Evolutionary conservation across 805 yeast species (phyloP), one percentile per base, ranked within the genome.

Genomic region (Blastobotrys peoriensis): DNA sequence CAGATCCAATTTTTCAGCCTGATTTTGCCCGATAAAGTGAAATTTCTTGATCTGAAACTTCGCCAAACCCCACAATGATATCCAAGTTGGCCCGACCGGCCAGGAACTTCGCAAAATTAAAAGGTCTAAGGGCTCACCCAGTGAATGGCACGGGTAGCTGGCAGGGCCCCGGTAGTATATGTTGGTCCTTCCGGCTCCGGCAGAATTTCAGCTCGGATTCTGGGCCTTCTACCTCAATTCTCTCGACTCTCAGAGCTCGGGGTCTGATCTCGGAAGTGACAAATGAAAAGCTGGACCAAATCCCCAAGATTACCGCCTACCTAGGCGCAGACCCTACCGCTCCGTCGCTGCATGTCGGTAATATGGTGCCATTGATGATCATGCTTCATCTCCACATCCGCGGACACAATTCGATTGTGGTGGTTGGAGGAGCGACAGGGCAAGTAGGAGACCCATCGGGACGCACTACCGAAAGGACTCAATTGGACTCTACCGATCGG

Each of bases 291-390:
- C 40, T 49, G 10, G 46, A 47, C 19, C 10, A 28, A 4, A 38
- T 41, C n/a, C 39, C 47, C 3, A 72, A 69, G 51, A 55, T 84
- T 9, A 79, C 81, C 6, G 63, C 87, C 5, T 91, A 91, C 63
- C 83, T 95, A 62, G 98, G 98, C 8, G 97, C 96, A 0, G 98
- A 93, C 59, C 98, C 98, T 1, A 81, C 96, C 0, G 98, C 98
- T 1, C 69, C 60, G 39, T 88, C 97, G 0, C 68, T 93, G 13
- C 98, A 93, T 65, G 65, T 93, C 52, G 98, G 98, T 2, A 93
- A 93, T 56, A 66, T 93, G 42, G 68, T 93, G 25, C 98, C 98
- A 0, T 64, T 93, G 51, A 78, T 93, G 81, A 77, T 86, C 1
- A 65, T 91, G 37, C 67, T 93, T 36, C 96, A 93, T 63, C 88